Conservation (phyloP, 2,329 filamentous ascomycete genomes). For the Alternaria hordeiaustralica region DNA sequence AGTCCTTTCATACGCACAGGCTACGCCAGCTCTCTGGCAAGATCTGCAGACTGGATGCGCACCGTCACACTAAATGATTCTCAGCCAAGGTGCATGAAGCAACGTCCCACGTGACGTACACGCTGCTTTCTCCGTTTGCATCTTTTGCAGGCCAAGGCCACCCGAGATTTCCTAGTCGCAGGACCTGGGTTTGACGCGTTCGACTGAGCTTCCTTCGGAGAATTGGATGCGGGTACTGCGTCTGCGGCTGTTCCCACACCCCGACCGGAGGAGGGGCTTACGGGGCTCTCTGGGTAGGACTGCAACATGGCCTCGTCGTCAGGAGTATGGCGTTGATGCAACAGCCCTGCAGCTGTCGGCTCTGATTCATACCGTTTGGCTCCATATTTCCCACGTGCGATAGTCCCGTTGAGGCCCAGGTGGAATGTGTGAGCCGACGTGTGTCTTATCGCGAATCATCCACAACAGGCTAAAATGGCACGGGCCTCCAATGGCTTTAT, state of each 20-base stretch:
- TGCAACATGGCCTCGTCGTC: conserved; percentile 11
- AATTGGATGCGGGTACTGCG: conserved; percentile 1
- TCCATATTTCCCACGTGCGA: conserved; percentile 5
- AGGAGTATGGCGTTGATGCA: background rate
- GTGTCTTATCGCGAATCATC: conserved; percentile 3
- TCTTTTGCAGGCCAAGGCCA: conserved; percentile 33
- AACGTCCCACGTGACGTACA: conserved; percentile 19
- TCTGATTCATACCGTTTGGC: background rate
- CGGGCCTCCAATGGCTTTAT: conserved; percentile 8
- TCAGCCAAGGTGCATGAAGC: background rate
- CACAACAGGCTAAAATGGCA: background rate
- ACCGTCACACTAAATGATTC: conserved; percentile 29
- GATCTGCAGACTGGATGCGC: conserved; percentile 28
- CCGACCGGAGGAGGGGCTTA: conserved; percentile 5
- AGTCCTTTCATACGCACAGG: conserved; percentile 33
- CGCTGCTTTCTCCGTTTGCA: conserved; percentile 37
- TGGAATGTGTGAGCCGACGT: conserved; percentile 6
- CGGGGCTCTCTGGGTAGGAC: background rate
- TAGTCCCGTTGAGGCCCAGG: background rate
- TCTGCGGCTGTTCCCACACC: background rate
- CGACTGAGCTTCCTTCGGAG: conserved; percentile 9
- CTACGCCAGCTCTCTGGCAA: conserved; percentile 25
- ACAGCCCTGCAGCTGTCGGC: conserved; percentile 1
- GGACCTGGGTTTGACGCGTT: conserved; percentile 2
- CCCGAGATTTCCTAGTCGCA: conserved; percentile 24